A percentile compares a stretch with the other conserved stretches of the same genome.
phyloP scores from a whole-genome alignment of 2,329 filamentous ascomycete genomes.

The Botrytis fabae region DNA sequence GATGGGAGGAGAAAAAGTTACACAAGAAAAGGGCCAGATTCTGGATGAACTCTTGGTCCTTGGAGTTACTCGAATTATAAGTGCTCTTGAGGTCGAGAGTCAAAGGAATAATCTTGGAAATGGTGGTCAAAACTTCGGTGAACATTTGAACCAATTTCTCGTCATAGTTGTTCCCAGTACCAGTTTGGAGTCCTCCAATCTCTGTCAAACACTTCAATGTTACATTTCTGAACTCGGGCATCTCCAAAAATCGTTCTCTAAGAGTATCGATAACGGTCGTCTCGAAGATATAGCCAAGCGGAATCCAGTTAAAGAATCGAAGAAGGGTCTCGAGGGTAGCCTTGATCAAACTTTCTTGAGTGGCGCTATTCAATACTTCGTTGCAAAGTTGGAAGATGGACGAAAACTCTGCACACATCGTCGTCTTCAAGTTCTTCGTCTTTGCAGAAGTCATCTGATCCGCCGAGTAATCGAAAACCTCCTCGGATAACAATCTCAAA shows the following conservation, averaged over 20 bases:
- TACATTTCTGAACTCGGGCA: slow-evolving; percentile 93
- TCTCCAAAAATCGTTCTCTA: slow-evolving; percentile 86
- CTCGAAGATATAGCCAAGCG: slow-evolving; percentile 97
- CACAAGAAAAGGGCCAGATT: slow-evolving; percentile 94
- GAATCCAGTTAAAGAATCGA: slow-evolving; percentile 98
- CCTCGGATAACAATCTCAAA: slow-evolving; percentile 89
- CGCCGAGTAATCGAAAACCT: slow-evolving; percentile 98
- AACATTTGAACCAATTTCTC: slow-evolving; percentile 99
- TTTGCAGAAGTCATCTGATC: slow-evolving; percentile 99
- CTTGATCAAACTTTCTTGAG: slow-evolving; percentile 85
- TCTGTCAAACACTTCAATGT: slow-evolving; percentile 96
- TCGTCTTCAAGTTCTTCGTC: slow-evolving; percentile 93
- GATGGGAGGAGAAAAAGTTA: slow-evolving; percentile 94
- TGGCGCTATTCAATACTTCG: slow-evolving; percentile 88
- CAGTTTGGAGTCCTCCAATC: slow-evolving; percentile 90
- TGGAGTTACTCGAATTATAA: slow-evolving; percentile 86
- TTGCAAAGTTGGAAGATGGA: slow-evolving; percentile 97
- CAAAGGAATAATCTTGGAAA: slow-evolving; percentile 89
- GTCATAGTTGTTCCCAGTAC: slow-evolving; percentile 74
- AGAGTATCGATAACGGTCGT: slow-evolving; percentile 94
- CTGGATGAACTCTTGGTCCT: slow-evolving; percentile 96
- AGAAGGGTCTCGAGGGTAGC: slow-evolving; percentile 95
- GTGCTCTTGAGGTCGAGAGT: slow-evolving; percentile 87
- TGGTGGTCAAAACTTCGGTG: slow-evolving; percentile 89
- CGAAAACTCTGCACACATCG: slow-evolving; percentile 98